Evolutionary conservation across 768 basidiomycete species (phyloP), one percentile per base, ranked within the genome.

Genomic region (Hemileccinum rubropunctum): DNA sequence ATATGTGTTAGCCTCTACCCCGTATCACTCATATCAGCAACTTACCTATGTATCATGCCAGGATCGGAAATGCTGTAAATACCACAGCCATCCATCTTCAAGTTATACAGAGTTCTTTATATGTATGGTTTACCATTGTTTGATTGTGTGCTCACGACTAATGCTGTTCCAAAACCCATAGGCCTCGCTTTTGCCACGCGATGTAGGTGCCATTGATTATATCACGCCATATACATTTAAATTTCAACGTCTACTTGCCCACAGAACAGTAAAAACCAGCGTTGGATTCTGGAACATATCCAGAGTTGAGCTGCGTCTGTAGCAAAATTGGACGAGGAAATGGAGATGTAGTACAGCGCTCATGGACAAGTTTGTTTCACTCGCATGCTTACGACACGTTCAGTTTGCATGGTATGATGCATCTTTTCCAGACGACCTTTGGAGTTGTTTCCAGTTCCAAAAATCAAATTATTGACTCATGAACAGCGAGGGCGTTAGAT

Each of bases 181-280:
- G 46, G 46, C 38, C 9, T 45, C 6, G 3, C 34, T 23, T 26
- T 27, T 28, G 15, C n/a, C 18, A 14, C 43, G 54, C 12, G 23
- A 46, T 20, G 54, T 49, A 49, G 7, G 51, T 11, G 14, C 26
- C 17, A 4, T 45, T 13, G 9, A 6, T 15, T 28, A 28, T 5
- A 28, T 28, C 27, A 10, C 13, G 27, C 6, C 10, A 13, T n/a
- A 42, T 15, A 15, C 5, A n/a, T n/a, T n/a, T n/a, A n/a, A n/a
- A n/a, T n/a, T n/a, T n/a, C n/a, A n/a, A 10, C 26, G 4, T 7
- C 4, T 2, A 13, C 27, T 9, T 28, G 10, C 30, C 47, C 7
- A 36, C 42, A 40, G 53, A 54, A 51, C 20, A 44, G 36, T n/a
- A 42, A 26, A 40, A 44, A 47, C 12, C 53, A 54, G 33, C 50